Conservation (phyloP, 495 filamentous ascomycete species). For the Tuber brumale region DNA sequence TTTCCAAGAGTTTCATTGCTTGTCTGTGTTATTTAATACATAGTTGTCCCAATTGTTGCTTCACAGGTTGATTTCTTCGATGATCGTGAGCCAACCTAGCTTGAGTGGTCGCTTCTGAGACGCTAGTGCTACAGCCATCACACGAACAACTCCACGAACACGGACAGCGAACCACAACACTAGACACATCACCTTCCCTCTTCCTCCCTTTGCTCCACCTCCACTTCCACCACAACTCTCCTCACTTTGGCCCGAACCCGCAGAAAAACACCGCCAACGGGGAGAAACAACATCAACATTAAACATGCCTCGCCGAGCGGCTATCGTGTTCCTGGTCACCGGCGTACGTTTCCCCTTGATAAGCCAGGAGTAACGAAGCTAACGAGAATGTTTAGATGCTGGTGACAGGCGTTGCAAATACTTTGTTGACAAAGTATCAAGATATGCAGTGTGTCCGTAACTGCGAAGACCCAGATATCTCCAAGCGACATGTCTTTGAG, state of each 20-base stretch:
- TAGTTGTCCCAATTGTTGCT: background rate
- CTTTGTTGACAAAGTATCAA: conserved; percentile 95
- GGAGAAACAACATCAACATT: background rate
- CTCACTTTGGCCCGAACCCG: background rate
- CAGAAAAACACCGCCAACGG: background rate
- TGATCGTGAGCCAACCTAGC: background rate
- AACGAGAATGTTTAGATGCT: conserved; percentile 31
- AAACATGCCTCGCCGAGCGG: conserved; percentile 29
- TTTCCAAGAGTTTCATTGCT: background rate
- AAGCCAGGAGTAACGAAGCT: conserved; percentile 7
- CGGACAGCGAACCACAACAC: background rate
- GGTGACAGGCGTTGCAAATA: conserved; percentile 87
- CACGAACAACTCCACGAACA: background rate
- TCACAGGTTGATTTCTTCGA: background rate
- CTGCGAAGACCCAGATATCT: conserved; percentile 70
- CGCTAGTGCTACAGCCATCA: background rate
- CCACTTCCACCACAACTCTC: background rate
- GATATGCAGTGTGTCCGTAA: conserved; percentile 94
- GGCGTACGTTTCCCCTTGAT: conserved; percentile 23
- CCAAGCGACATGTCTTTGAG: conserved; percentile 64
- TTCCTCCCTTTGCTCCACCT: background rate
- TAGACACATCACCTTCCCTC: background rate
- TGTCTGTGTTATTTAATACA: background rate
- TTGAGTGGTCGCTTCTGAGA: background rate
- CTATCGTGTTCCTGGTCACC: conserved; percentile 28